Evolutionary conservation across 805 yeast genomes (phyloP), one percentile per base, ranked within the genome.

Genomic region (Nakazawaea siamensis): DNA sequence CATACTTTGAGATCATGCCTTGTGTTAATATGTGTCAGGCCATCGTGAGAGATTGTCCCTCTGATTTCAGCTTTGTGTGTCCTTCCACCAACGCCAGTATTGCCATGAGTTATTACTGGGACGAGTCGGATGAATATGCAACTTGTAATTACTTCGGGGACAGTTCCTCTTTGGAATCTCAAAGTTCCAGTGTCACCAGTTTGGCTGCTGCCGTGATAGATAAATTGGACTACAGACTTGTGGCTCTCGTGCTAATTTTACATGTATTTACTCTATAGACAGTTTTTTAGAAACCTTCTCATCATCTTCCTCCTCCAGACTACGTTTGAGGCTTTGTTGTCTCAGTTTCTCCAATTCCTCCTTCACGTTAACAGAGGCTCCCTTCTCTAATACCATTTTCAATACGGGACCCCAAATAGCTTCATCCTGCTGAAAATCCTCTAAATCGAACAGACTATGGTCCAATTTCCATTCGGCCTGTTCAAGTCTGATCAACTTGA

Each of bases 401-500:
- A 83, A 58, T 0, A 76, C 86, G 10, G 65, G 65, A 1, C 76
- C 76, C 97, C 97, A 90, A 1, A 73, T 64, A 15, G 60, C 60
- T 45, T 78, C 82, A 31, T 68, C 71, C 20, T 70, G 60, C 1
- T 73, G 66, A 46, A 87, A 80, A 50, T 82, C 88, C 27, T 64
- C 70, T 24, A 84, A 37, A 21, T 69, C 70, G 50, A 90, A 80
- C 4, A 78, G 87, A 41, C 76, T 74, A 41, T 71, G 71, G 1
- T 73, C 78, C 29, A 90, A 57, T 26, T 72, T 75, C 96, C 97
- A 92, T 30, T 81, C 81, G 2, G 85, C 85, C 56, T 94, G 98
- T 37, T 70, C 65, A 8, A 62, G 52, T 50, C 99, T 71, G 8
- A 75, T 68, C 38, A 92, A 68, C 45, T 76, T 76, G 7, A 81